Evolutionary conservation across 805 yeast species (phyloP).

Genomic region (Myxozyma vanderwaltii): DNA sequence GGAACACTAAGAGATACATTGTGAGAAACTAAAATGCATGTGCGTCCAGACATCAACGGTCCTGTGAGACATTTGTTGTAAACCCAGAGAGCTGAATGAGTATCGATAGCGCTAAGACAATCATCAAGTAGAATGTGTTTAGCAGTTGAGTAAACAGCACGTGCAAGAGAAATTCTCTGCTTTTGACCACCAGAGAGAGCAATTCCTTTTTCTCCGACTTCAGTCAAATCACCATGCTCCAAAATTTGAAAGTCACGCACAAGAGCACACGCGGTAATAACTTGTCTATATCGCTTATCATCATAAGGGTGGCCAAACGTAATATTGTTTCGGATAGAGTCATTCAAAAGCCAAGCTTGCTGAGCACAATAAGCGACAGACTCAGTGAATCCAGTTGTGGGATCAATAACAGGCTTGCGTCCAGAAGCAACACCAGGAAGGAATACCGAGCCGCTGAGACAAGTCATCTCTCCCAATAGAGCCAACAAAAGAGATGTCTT

Average conservation of each 20-base stretch:
- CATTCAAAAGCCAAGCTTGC: conserved; percentile 93
- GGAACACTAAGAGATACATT: conserved; percentile 85
- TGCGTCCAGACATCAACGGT: conserved; percentile 80
- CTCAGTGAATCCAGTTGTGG: conserved; percentile 79
- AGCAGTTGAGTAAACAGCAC: conserved; percentile 87
- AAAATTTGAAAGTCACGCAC: conserved; percentile 82
- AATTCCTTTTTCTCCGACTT: conserved; percentile 96
- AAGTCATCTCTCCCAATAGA: conserved; percentile 78
- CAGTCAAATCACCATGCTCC: conserved; percentile 86
- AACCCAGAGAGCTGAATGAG: conserved; percentile 91
- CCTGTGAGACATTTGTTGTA: conserved; percentile 91
- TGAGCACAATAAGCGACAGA: conserved; percentile 50
- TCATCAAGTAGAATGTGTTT: conserved; percentile 84
- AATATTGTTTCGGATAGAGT: conserved; percentile 81
- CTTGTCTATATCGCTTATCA: conserved; percentile 71
- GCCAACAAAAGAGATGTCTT: conserved; percentile 83
- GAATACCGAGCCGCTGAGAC: conserved; percentile 60
- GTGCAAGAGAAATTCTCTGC: no score
- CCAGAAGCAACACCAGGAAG: conserved; percentile 71
- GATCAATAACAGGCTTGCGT: conserved; percentile 67
- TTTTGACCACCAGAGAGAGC: conserved; percentile 96
- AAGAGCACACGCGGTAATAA: conserved; percentile 85
- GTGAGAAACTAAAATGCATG: conserved; percentile 89
- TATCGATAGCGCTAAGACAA: conserved; percentile 94
- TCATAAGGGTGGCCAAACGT: conserved; percentile 79